These are phyloP conservation scores for Tagetes patula DNA, from an alignment of 129 eudicot species.

Conservation along the genomic window DNA sequence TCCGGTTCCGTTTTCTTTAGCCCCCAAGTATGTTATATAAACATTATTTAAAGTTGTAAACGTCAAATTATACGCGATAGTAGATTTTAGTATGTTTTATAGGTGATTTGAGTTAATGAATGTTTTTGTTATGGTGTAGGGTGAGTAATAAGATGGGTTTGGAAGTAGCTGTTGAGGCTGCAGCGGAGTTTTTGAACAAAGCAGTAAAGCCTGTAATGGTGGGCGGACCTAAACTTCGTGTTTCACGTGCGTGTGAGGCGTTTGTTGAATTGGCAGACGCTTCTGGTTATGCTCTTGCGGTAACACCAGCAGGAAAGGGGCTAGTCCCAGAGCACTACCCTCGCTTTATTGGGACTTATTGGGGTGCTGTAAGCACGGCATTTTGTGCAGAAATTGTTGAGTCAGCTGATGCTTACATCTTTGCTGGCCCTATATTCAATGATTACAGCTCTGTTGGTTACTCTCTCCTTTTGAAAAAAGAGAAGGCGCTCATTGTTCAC, in stretches of 20 bases:
- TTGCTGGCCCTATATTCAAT: conserved; percentile 77
- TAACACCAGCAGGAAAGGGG: conserved; percentile 67
- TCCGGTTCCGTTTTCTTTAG: conserved; percentile 62
- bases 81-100: background rate
- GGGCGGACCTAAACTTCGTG: conserved; percentile 74
- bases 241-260: conserved; percentile 53
- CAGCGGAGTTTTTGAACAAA: conserved; percentile 58
- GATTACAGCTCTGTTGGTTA: conserved; percentile 84
- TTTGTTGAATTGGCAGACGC: conserved; percentile 65
- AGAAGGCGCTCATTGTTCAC: conserved; percentile 63
- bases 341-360: conserved; percentile 70
- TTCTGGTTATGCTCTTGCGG: conserved; percentile 55
- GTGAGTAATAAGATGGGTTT: conserved; percentile 65
- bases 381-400: conserved; percentile 82
- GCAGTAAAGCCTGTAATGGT: conserved; percentile 81
- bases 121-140: conserved; percentile 37
- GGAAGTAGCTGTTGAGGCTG: conserved; percentile 76
- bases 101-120: background rate
- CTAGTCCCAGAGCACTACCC: conserved; percentile 69
- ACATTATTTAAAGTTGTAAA: background rate
- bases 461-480: conserved; percentile 69
- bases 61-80: background rate
- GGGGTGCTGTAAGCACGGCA: conserved; percentile 80
- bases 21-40: conserved; percentile 52
- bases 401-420: conserved; percentile 76